These are phyloP conservation scores for Cudoniella acicularis DNA, from an alignment of 495 filamentous ascomycete genomes.

Conservation along the genomic window DNA sequence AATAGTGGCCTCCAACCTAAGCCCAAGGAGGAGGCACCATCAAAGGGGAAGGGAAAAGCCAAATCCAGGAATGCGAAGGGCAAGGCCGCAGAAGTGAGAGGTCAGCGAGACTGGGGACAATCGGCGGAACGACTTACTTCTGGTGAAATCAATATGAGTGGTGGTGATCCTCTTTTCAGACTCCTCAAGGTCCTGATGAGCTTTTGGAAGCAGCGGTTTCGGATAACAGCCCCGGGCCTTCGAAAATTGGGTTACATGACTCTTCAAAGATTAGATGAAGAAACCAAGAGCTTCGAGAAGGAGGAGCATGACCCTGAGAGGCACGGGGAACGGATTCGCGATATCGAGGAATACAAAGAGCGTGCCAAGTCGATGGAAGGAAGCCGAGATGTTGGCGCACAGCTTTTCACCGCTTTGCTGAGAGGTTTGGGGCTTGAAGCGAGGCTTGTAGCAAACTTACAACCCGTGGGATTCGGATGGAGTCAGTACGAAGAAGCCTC, in stretches of 20 bases:
- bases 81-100: slow-evolving; percentile 38
- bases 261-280: slow-evolving; percentile 59
- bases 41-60: slow-evolving; percentile 30
- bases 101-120: slow-evolving; percentile 69
- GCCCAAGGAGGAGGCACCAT: slow-evolving; percentile 28
- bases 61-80: slow-evolving; percentile 36
- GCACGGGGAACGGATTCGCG: slow-evolving; percentile 71
- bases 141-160: slow-evolving; percentile 65
- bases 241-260: slow-evolving; percentile 86
- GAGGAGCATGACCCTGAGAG: slow-evolving; percentile 54
- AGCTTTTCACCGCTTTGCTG: slow-evolving; percentile 88
- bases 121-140: slow-evolving; percentile 65
- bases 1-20: slow-evolving; percentile 55
- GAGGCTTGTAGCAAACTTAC: slow-evolving; percentile 76
- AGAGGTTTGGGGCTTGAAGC: slow-evolving; percentile 78
- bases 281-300: slow-evolving; percentile 61
- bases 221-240: slow-evolving; percentile 71
- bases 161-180: slow-evolving; percentile 77
- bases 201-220: slow-evolving; percentile 88
- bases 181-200: slow-evolving; percentile 69
- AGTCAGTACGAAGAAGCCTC: slow-evolving; percentile 73
- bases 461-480: slow-evolving; percentile 89
- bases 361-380: slow-evolving; percentile 70
- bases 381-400: slow-evolving; percentile 81
- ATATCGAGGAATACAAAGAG: slow-evolving; percentile 61